A percentile compares a stretch with the other conserved stretches of the same genome.
These are phyloP conservation scores for Hymenoscyphus repandus DNA, from an alignment of 2,329 filamentous ascomycete species.

Conservation along the genomic window DNA sequence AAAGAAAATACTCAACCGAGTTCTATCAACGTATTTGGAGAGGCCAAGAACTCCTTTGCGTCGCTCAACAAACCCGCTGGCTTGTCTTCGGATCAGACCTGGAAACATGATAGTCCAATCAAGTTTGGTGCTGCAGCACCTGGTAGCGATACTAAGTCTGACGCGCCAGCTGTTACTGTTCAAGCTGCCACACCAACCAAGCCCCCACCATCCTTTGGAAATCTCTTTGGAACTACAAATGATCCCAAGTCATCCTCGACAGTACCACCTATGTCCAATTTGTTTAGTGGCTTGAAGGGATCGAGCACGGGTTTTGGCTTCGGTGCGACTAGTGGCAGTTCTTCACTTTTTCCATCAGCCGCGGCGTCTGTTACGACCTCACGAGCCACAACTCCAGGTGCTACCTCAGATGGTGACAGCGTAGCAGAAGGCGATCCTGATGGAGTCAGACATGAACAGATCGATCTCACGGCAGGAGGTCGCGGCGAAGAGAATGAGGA, in stretches of 20 bases:
- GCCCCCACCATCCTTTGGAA: conserved; percentile 7
- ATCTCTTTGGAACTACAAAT: conserved; percentile 10
- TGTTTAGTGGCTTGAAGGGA: neutral
- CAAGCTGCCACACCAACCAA: conserved; percentile 22
- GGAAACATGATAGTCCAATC: conserved; percentile 47
- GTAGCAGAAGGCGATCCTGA: conserved; percentile 37
- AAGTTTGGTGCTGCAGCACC: conserved; percentile 30
- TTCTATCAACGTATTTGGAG: conserved; percentile 18
- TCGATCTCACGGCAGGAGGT: conserved; percentile 62
- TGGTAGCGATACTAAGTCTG: conserved; percentile 6
- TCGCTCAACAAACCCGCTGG: conserved; percentile 13
- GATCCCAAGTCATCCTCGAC: neutral
- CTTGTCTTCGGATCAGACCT: conserved; percentile 39
- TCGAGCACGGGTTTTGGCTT: conserved; percentile 18
- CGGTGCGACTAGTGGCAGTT: conserved; percentile 20
- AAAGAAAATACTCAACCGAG: conserved; percentile 31
- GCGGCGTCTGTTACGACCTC: conserved; percentile 27
- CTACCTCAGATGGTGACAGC: conserved; percentile 29
- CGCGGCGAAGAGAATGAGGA: conserved; percentile 70
- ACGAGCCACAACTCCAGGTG: conserved; percentile 28
- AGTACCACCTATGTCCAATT: neutral
- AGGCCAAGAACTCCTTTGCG: conserved; percentile 17
- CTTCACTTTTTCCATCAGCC: conserved; percentile 29
- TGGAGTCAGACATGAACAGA: conserved; percentile 59
- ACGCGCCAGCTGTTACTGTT: conserved; percentile 14